These are phyloP conservation scores for Corylus heterophylla DNA, from an alignment of 306 rosid genomes.

Conservation along the genomic window DNA sequence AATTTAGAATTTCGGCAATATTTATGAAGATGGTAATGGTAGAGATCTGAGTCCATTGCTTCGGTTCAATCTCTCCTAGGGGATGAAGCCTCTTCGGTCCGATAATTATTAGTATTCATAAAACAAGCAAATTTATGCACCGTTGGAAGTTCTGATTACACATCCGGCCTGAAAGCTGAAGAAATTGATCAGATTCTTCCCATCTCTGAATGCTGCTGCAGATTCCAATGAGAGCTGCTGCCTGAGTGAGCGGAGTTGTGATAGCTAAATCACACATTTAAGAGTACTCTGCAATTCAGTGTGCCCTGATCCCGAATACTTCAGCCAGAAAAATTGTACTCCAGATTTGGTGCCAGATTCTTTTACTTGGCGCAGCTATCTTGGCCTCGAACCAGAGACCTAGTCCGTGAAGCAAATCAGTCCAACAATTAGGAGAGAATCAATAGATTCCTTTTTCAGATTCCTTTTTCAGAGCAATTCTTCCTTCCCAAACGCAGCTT, in stretches of 20 bases:
- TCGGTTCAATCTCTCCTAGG: slow-evolving; percentile 34
- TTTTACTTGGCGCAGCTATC: too few species aligned
- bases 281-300: neutral
- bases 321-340: neutral
- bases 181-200: neutral
- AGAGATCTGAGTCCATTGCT: neutral
- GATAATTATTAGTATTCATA: slow-evolving; percentile 17
- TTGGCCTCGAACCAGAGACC: too few species aligned
- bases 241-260: neutral
- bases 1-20: neutral
- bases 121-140: neutral
- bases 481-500: too few species aligned
- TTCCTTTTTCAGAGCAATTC: too few species aligned
- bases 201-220: neutral
- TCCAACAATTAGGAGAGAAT: too few species aligned
- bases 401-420: too few species aligned
- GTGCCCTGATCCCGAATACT: neutral
- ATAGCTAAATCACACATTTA: neutral
- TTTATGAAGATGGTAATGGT: neutral
- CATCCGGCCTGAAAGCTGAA: neutral
- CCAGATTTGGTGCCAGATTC: neutral
- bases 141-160: neutral
- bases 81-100: slow-evolving; percentile 72
- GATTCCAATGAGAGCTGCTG: neutral
- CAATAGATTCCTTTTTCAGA: too few species aligned